A percentile compares a stretch with the other conserved stretches of the same genome.
phyloP scores from a whole-genome alignment of 73 alveolate genomes.

The Symbiodinium natans region DNA sequence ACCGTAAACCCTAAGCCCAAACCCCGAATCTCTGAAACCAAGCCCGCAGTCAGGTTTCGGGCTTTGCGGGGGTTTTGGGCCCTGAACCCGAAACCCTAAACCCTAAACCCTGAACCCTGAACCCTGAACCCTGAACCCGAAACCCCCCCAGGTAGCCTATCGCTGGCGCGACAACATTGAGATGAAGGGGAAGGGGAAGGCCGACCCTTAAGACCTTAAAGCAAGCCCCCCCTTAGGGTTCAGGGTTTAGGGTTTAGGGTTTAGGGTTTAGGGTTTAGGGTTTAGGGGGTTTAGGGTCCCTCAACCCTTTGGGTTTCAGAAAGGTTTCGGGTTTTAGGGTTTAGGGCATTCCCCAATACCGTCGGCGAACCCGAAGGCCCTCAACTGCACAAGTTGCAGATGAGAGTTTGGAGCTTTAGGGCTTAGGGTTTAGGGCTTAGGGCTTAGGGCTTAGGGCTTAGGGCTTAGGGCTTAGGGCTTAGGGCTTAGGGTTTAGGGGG shows the following conservation, averaged over 20 bases:
- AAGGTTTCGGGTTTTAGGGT: not conserved
- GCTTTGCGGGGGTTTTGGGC: too few species aligned
- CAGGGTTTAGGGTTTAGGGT: not conserved
- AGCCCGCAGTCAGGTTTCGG: too few species aligned
- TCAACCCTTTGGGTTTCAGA: not conserved
- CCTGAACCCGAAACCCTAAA: too few species aligned
- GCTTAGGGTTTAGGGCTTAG: not conserved
- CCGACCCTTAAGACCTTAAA: not conserved
- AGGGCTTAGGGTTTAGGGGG: not conserved
- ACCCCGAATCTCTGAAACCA: too few species aligned
- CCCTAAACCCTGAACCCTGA: too few species aligned
- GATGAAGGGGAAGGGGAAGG: conserved; percentile 94
- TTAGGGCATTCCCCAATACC: too few species aligned
- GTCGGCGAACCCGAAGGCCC: too few species aligned
- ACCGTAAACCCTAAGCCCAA: too few species aligned
- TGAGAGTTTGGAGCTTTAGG: not conserved
- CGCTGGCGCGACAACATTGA: conserved; percentile 88
- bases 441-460: not conserved
- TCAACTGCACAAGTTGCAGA: too few species aligned
- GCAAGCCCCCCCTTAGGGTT: not conserved
- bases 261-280: not conserved
- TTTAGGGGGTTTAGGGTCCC: not conserved
- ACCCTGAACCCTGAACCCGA: too few species aligned
- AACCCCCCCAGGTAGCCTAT: conserved; percentile 8
- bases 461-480: not conserved